Conservation (phyloP, 345 rosid genomes). For the Eutrema yunnanense region DNA sequence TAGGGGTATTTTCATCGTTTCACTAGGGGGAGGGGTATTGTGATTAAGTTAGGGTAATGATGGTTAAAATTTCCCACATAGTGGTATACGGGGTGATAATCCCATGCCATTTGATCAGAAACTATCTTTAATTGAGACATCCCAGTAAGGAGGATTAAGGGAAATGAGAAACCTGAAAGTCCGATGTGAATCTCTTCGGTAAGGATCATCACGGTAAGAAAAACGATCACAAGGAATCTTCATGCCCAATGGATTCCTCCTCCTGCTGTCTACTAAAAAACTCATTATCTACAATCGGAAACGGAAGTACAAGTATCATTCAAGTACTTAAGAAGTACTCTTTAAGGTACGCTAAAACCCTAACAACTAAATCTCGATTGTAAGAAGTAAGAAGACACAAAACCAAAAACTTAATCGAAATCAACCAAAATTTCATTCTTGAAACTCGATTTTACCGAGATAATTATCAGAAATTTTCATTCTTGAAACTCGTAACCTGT, state of each 20-base stretch:
- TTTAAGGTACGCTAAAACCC: background rate
- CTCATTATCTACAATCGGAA: background rate
- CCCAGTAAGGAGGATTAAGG: too few species aligned
- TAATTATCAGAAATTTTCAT: background rate
- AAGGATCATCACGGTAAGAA: constrained; percentile 77
- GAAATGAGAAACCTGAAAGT: too few species aligned
- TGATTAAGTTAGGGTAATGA: too few species aligned
- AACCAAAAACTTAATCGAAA: background rate
- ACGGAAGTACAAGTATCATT: too few species aligned
- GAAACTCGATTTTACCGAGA: background rate
- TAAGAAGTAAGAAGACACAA: background rate
- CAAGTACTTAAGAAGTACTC: too few species aligned
- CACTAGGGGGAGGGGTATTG: too few species aligned
- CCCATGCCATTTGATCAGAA: too few species aligned
- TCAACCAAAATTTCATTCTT: background rate
- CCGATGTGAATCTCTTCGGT: constrained; percentile 31
- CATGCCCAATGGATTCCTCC: constrained; percentile 66
- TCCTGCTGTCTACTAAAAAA: constrained; percentile 36
- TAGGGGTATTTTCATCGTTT: too few species aligned
- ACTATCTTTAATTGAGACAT: too few species aligned
- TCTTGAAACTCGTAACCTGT: background rate
- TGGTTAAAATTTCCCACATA: too few species aligned
- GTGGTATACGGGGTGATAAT: too few species aligned
- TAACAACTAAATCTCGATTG: background rate
- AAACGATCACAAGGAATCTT: constrained; percentile 75